phyloP scores from a whole-genome alignment of 2,329 filamentous ascomycete species.

The Laburnicola sp. region DNA sequence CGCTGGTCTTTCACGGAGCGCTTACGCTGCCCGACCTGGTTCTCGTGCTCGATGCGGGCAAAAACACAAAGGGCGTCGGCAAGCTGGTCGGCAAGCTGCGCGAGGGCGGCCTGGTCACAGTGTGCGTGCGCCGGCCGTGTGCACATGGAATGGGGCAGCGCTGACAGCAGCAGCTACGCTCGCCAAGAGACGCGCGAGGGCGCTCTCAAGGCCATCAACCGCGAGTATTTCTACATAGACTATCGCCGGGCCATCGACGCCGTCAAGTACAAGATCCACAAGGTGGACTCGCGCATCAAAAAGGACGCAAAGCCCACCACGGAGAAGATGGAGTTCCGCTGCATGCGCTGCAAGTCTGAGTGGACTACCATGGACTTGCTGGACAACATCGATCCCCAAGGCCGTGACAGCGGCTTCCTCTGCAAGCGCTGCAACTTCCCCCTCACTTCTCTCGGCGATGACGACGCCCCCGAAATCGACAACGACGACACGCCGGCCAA shows the following conservation, averaged over 20 bases:
- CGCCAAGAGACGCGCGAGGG: slow-evolving; percentile 79
- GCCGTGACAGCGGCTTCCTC: slow-evolving; percentile 66
- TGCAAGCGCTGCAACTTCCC: slow-evolving; percentile 76
- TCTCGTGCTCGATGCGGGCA: slow-evolving; percentile 70
- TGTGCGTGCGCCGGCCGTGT: slow-evolving; percentile 64
- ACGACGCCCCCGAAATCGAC: slow-evolving; percentile 30
- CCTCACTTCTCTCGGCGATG: slow-evolving; percentile 49
- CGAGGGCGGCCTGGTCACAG: slow-evolving; percentile 81
- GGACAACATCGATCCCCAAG: slow-evolving; percentile 66
- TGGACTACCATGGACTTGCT: slow-evolving; percentile 91
- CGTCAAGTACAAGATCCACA: slow-evolving; percentile 91
- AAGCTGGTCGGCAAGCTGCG: slow-evolving; percentile 83
- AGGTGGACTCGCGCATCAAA: slow-evolving; percentile 86
- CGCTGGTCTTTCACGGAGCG: slow-evolving; percentile 73
- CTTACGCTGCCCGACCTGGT: slow-evolving; percentile 87
- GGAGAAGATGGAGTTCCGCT: slow-evolving; percentile 92
- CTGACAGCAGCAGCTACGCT: slow-evolving; percentile 59
- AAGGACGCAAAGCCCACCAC: slow-evolving; percentile 73
- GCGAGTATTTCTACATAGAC: slow-evolving; percentile 97
- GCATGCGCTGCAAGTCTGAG: slow-evolving; percentile 76
- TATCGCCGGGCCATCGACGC: slow-evolving; percentile 93
- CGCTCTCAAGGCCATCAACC: slow-evolving; percentile 77
- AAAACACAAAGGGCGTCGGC: slow-evolving; percentile 89
- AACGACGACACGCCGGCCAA: slow-evolving; percentile 48
- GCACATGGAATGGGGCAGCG: no score